phyloP scores from a whole-genome alignment of 106 monocot species.

The Posidonia australis region DNA sequence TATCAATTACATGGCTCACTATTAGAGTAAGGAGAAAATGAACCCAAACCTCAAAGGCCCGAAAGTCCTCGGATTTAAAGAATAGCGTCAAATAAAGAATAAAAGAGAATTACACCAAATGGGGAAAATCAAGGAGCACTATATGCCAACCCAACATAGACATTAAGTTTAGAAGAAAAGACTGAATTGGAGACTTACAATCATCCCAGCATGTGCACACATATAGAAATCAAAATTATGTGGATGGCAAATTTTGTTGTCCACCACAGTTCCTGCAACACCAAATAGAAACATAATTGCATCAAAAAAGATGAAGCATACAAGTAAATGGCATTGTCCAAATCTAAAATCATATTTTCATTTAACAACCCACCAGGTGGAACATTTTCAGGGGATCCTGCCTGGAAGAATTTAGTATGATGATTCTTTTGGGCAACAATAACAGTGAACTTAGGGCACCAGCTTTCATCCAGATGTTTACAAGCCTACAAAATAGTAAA shows the following conservation, averaged over 20 bases:
- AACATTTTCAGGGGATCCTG: slow-evolving; percentile 64
- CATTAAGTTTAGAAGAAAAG: too few species aligned
- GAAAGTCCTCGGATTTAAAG: too few species aligned
- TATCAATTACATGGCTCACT: too few species aligned
- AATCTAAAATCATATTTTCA: not conserved
- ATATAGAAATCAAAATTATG: slow-evolving; percentile 92
- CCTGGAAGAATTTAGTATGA: slow-evolving; percentile 83
- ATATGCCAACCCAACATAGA: too few species aligned
- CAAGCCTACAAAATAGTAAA: slow-evolving; percentile 45
- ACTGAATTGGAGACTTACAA: slow-evolving; percentile 38
- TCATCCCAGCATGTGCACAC: slow-evolving; percentile 93
- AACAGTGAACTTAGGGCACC: slow-evolving; percentile 72
- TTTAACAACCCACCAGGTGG: slow-evolving; percentile 49
- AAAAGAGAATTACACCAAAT: too few species aligned
- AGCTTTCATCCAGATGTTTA: slow-evolving; percentile 73
- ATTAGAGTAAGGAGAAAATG: too few species aligned
- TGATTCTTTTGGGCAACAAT: slow-evolving; percentile 94
- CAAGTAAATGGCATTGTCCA: not conserved
- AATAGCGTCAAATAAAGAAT: too few species aligned
- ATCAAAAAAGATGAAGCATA: not conserved
- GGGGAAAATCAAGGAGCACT: too few species aligned
- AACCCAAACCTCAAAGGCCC: too few species aligned
- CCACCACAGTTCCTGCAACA: slow-evolving; percentile 80
- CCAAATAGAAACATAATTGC: not conserved
- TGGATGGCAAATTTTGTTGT: slow-evolving; percentile 81